Evolutionary conservation across 148 eudicot species (phyloP).

Genomic region (Pharnaceum exiguum): DNA sequence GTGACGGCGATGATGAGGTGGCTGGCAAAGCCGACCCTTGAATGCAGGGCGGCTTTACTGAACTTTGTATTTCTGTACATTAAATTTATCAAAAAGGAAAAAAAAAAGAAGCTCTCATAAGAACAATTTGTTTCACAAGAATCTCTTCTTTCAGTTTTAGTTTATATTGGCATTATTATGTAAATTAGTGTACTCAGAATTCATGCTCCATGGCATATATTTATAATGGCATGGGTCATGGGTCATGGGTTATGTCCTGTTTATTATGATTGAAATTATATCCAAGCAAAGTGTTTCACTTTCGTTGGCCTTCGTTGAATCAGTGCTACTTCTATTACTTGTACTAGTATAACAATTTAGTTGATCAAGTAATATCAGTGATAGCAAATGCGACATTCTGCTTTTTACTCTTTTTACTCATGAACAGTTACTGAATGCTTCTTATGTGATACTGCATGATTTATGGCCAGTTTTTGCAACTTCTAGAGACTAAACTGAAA

Average conservation of each 20-base stretch:
- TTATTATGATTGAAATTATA: not conserved
- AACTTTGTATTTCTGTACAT: conserved; percentile 16
- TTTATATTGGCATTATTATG: conserved; percentile 13
- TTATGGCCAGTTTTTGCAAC: too few species aligned
- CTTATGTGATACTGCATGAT: too few species aligned
- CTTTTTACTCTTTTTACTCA: too few species aligned
- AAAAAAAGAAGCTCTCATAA: not conserved
- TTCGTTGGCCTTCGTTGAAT: too few species aligned
- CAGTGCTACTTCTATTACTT: too few species aligned
- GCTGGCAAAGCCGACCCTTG: conserved; percentile 64
- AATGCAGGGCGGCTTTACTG: not conserved
- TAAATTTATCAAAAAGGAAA: not conserved
- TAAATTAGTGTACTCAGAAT: conserved; percentile 15
- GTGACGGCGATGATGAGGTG: conserved; percentile 55
- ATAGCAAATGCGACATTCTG: too few species aligned
- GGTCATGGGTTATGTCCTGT: not conserved
- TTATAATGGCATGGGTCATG: conserved; percentile 8
- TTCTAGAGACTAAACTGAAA: too few species aligned
- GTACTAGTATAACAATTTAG: too few species aligned
- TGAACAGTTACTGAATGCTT: too few species aligned
- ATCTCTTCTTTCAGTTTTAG: conserved; percentile 6
- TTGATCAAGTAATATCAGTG: too few species aligned
- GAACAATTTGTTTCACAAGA: conserved; percentile 9
- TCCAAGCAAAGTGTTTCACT: too few species aligned
- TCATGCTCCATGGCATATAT: conserved; percentile 8